A percentile compares a stretch with the other conserved stretches of the same genome.
phyloP scores from a whole-genome alignment of 2,329 filamentous ascomycete species.

The Colletotrichum sp. region DNA sequence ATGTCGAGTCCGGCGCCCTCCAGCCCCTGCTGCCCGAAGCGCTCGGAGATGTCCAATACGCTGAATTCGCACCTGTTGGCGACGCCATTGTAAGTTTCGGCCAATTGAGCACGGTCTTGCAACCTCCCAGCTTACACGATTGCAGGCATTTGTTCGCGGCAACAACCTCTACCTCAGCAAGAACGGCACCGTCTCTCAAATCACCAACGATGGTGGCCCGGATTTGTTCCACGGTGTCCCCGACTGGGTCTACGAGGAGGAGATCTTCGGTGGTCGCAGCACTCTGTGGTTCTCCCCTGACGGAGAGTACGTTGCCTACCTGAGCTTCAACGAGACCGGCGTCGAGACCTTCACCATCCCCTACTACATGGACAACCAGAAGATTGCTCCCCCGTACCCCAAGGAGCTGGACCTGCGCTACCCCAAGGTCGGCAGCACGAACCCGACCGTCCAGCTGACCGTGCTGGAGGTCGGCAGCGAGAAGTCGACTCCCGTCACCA shows the following conservation, averaged over 20 bases:
- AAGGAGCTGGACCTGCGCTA: constrained; percentile 68
- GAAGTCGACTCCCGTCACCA: constrained; percentile 48
- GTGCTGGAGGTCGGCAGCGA: constrained; percentile 58
- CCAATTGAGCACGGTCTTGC: background rate
- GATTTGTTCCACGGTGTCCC: constrained; percentile 70
- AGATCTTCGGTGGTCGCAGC: constrained; percentile 71
- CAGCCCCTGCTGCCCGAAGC: constrained; percentile 64
- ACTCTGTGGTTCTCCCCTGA: constrained; percentile 96
- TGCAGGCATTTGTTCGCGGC: constrained; percentile 64
- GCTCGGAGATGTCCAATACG: constrained; percentile 70
- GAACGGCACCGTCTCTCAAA: constrained; percentile 57
- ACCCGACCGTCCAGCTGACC: constrained; percentile 68
- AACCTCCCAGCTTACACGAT: background rate
- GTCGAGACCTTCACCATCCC: constrained; percentile 70
- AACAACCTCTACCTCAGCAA: constrained; percentile 69
- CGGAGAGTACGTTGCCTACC: constrained; percentile 87
- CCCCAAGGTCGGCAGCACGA: constrained; percentile 72
- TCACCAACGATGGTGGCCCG: constrained; percentile 64
- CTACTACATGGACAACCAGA: constrained; percentile 67
- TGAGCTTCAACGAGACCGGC: constrained; percentile 85
- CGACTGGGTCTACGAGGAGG: constrained; percentile 85
- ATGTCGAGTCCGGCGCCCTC: constrained; percentile 61
- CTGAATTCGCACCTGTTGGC: constrained; percentile 62
- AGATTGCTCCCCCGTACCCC: constrained; percentile 66
- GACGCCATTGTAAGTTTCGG: constrained; percentile 48